Conservation (phyloP, 306 rosid species). For the Prunus persica region DNA sequence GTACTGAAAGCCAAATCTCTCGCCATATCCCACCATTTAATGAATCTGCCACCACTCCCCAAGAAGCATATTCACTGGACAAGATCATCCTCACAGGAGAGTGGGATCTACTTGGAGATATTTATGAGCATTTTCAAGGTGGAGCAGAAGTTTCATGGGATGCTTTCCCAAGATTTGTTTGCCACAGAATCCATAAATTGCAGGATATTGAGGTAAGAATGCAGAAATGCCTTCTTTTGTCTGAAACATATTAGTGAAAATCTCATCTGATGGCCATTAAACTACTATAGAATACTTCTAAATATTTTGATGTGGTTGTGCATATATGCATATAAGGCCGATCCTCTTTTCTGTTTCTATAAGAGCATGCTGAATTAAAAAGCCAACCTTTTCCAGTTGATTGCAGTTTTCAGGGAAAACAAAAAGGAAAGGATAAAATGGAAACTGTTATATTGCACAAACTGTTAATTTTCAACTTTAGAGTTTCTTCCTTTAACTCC, state of each 20-base stretch:
- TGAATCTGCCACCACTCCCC: constrained; percentile 65
- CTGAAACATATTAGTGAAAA: neutral
- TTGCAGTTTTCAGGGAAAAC: neutral
- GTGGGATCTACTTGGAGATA: constrained; percentile 67
- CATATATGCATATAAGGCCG: neutral
- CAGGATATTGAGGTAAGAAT: constrained; percentile 51
- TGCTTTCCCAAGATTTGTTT: constrained; percentile 60
- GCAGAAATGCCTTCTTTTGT: constrained; percentile 1
- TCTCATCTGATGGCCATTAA: neutral
- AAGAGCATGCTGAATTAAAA: constrained; percentile 3
- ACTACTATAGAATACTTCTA: neutral
- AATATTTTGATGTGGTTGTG: neutral
- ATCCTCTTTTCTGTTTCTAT: neutral
- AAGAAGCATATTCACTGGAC: constrained; percentile 71
- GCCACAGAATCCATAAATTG: constrained; percentile 52
- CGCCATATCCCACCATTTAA: constrained; percentile 74
- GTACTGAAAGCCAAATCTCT: constrained; percentile 35
- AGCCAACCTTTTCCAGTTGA: neutral
- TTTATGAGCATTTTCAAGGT: constrained; percentile 38
- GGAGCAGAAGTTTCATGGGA: constrained; percentile 33
- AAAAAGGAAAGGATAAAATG: neutral
- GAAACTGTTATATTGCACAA: neutral
- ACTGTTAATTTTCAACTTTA: neutral
- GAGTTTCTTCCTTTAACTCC: neutral
- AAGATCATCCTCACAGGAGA: constrained; percentile 70